Evolutionary conservation across 2,329 filamentous ascomycete genomes (phyloP).

Genomic region (Atkinsonella hypoxylon): DNA sequence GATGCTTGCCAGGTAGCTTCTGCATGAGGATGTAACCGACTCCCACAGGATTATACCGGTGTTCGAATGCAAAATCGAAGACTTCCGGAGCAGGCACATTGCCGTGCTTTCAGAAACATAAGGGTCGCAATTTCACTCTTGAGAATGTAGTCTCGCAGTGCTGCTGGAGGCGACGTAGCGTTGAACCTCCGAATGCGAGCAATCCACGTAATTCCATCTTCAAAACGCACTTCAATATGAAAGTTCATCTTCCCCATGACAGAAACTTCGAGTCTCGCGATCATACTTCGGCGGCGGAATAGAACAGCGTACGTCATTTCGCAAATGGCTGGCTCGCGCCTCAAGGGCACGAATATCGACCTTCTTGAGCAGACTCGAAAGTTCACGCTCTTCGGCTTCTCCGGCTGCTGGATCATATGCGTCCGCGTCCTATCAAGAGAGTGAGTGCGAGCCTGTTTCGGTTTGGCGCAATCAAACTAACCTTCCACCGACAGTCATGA

Average conservation of each 20-base stretch:
- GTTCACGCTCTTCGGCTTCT: too few species aligned
- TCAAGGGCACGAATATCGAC: too few species aligned
- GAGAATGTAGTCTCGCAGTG: slow-evolving; percentile 23
- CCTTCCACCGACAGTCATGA: slow-evolving; percentile 26
- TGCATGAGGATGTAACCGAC: slow-evolving; percentile 30
- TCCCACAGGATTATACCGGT: slow-evolving; percentile 21
- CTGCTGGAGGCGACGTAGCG: slow-evolving; percentile 25
- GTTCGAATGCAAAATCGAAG: slow-evolving; percentile 23
- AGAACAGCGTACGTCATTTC: slow-evolving; percentile 23
- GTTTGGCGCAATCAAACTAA: slow-evolving; percentile 5
- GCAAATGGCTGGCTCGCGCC: slow-evolving; percentile 19
- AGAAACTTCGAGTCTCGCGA: slow-evolving; percentile 18
- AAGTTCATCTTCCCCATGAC: slow-evolving; percentile 35
- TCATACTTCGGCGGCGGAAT: slow-evolving; percentile 25
- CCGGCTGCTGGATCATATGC: too few species aligned
- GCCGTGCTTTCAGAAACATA: slow-evolving; percentile 24
- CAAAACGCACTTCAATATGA: slow-evolving; percentile 28
- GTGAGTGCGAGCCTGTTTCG: too few species aligned
- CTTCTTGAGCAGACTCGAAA: too few species aligned
- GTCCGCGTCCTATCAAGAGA: too few species aligned
- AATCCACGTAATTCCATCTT: slow-evolving; percentile 30
- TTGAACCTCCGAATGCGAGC: slow-evolving; percentile 29
- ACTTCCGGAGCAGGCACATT: slow-evolving; percentile 25
- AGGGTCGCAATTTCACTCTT: slow-evolving; percentile 29
- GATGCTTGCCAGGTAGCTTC: slow-evolving; percentile 25